Evolutionary conservation across 306 rosid species (phyloP), one percentile per base, ranked within the genome.

Genomic region (Quercus agrifolia): DNA sequence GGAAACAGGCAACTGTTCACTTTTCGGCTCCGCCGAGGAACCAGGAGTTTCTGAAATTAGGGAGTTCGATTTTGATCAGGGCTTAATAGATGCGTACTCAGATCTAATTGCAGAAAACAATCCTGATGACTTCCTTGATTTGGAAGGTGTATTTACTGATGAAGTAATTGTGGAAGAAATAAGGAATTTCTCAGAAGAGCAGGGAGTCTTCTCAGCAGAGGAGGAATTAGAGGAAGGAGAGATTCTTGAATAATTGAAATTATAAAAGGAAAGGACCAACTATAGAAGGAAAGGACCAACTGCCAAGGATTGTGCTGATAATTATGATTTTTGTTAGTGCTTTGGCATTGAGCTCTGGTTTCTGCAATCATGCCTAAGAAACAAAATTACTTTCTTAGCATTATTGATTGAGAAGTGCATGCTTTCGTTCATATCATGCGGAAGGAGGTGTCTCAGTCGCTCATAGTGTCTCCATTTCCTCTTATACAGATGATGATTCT

Each of bases 161-260:
- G 80, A 63, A 78, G 78, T 68, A 41, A 89, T 77, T 73, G 59
- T 28, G 6, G 85, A 73, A 54, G 90, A 81, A 73, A 74, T 78
- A 11, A 83, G 77, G 4, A 83, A 75, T 61, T 18, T 81, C 62
- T 62, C 78, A 3, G 78, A 66, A 52, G 27, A 71, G 0, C 75
- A 75, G 79, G 87, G 70, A 12, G 31, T 41, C 54, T 74, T 86
- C 70, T 78, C 80, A 0, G 58, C 55, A 79, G 86, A 83, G 15
- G 91, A 84, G 54, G 97, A 89, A 44, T 74, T 91, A 77, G 99
- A 91, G 91, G 99, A 95, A 81, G 99, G 99, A 74, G 97, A 95
- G 88, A 92, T 95, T 79, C 61, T 31, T 62, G 92, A 92, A 54
- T 95, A 82, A 79, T 51, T 31, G 75, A 23, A 14, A 57, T 71